Conservation (phyloP, 176 grass and related monocot species). For the Musa acuminata region DNA sequence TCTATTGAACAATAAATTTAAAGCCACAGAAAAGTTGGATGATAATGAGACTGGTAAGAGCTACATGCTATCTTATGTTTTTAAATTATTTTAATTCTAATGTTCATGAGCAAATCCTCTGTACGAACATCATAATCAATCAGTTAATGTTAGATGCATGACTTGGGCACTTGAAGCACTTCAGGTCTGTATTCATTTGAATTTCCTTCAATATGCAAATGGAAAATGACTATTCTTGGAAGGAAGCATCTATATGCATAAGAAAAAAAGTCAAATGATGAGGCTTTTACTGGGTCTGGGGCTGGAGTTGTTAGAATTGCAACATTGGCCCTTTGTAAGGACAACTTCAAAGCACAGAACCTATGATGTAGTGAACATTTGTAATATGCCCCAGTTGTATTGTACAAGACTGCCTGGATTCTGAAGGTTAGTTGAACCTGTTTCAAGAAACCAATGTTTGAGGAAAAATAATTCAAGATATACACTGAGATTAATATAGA, state of each 20-base stretch:
- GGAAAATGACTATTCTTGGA: not conserved
- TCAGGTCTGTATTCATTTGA: not conserved
- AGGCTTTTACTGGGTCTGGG: conserved; percentile 28
- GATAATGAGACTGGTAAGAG: not conserved
- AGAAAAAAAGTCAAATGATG: too few relatives aligned
- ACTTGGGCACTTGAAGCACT: too few relatives aligned
- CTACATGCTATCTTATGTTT: not conserved
- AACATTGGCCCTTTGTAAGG: conserved; percentile 30
- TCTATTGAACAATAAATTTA: not conserved
- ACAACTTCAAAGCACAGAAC: conserved; percentile 33
- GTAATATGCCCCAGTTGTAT: conserved; percentile 51
- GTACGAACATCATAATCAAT: not conserved
- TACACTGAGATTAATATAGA: not conserved
- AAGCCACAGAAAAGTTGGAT: not conserved
- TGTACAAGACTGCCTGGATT: conserved; percentile 40
- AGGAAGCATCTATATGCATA: not conserved
- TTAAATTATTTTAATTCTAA: not conserved
- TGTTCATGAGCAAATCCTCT: not conserved
- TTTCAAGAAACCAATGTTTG: not conserved
- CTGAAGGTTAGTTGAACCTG: conserved; percentile 50
- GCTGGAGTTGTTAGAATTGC: conserved; percentile 41
- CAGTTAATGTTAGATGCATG: not conserved
- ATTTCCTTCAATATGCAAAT: not conserved
- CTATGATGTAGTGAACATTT: conserved; percentile 29
- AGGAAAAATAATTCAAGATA: not conserved